Conservation (phyloP, 2,329 filamentous ascomycete genomes). For the Claviceps arundinis region DNA sequence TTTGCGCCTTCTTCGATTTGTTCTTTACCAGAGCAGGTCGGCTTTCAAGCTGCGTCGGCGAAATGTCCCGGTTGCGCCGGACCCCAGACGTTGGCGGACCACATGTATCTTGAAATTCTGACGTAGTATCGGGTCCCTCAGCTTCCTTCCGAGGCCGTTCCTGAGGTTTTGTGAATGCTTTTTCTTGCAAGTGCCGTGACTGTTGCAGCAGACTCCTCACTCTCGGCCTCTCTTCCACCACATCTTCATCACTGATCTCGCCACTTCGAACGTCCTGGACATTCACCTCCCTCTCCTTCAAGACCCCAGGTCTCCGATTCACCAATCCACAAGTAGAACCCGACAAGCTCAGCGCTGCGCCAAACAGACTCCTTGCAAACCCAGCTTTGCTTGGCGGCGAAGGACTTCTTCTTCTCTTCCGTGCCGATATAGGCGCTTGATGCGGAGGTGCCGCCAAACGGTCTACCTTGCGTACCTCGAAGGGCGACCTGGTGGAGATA, state of each 20-base stretch:
- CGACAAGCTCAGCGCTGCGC: constrained; percentile 19
- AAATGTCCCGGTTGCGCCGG: background rate
- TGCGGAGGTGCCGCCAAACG: constrained; percentile 1
- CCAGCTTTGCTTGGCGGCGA: constrained; percentile 21
- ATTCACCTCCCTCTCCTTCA: constrained; percentile 11
- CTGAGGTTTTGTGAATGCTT: background rate
- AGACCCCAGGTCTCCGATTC: constrained; percentile 7
- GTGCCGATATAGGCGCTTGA: constrained; percentile 12
- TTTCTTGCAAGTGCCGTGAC: background rate
- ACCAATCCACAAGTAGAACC: constrained; percentile 9
- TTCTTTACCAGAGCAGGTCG: background rate
- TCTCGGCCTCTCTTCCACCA: constrained; percentile 3
- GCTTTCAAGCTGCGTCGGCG: background rate
- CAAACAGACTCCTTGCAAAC: constrained; percentile 23
- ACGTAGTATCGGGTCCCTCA: background rate
- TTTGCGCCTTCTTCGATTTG: background rate
- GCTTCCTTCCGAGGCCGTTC: background rate
- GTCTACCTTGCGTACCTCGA: constrained; percentile 16
- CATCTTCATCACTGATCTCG: constrained; percentile 5
- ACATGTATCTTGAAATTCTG: background rate
- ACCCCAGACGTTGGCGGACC: background rate
- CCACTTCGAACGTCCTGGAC: constrained; percentile 1
- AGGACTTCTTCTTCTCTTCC: constrained; percentile 15
- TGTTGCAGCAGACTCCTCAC: background rate
- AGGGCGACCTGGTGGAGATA: constrained; percentile 21